Base-by-base conservation (phyloP, 2,329 filamentous ascomycete species). In the Macrophomina phaseolina region DNA sequence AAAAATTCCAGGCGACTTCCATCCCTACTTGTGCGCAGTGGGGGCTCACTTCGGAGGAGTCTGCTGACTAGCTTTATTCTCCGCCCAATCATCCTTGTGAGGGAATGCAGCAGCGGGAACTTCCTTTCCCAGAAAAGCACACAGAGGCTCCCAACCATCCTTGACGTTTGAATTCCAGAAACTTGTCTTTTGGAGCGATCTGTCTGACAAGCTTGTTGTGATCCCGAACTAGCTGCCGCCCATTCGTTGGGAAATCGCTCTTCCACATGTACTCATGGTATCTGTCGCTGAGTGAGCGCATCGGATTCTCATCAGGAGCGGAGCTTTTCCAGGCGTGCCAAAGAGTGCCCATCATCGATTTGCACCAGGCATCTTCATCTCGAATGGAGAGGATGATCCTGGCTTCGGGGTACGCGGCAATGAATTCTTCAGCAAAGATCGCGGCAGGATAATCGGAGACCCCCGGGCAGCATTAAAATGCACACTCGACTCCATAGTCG, bases 131-230 rank as follows among this genome's bases (percentile, higher is more conserved):
- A 78, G 67, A 53, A 76, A 77, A 12, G 71, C 62, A 63, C 75
- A 76, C 23, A 77, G 53, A 7, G 72, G 72, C 52, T 66, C 68
- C 75, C 75, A 78, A 1, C 71, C 72, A 55, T 70, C 67, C 2
- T 70, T 56, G 8, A 71, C 30, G 42, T 68, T 68, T 30, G 55
- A 72, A 73, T 56, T 75, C 72, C 16, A 78, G 68, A 18, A 78
- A 63, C 3, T 69, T 65, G 36, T 72, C 73, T 16, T 68, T 66
- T 5, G 71, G 70, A n/a, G 74, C 67, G 5, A 63, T n/a, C 14
- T 66, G 66, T 16, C 71, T 67, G 18, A 77, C 67, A 9, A 48
- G 14, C 36, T 65, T 61, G 51, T 69, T 67, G 30, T 72, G 69
- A 34, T 68, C 53, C 9, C 53, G n/a, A 60, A 68, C 70, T 7